Evolutionary conservation across 2,329 filamentous ascomycete genomes (phyloP), one percentile per base, ranked within the genome.

Genomic region (Dendrostoma leiphaemia): DNA sequence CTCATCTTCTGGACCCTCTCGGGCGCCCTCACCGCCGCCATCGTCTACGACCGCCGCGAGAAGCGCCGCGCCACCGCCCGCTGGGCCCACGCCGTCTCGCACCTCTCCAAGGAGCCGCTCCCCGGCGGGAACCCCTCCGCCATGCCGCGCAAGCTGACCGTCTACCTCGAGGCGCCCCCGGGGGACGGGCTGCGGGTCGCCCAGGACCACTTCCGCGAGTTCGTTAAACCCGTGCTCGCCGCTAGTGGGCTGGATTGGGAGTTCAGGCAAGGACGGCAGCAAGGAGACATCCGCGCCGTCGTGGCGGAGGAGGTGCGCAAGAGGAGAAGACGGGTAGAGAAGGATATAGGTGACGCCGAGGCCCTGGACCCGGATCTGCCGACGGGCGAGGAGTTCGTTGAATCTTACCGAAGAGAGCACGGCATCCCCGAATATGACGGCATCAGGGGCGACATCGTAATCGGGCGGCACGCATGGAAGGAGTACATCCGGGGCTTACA

Each of bases 131-230:
- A 54, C 48, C 74, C 88, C 29, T 86, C 83, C 62, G 81, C 86
- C 62, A 83, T 96, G 69, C 90, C 90, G 44, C 85, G 94, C 56
- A 91, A 88, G 66, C 77, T 99, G 60, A 93, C 91, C 34, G 82
- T 99, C 54, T 94, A 90, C 70, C 78, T 99, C 51, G 85, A 90
- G 59, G 87, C 89, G 4, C 92, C 94, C 6, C 94, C 94, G 0
- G 90, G 88, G 12, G 93, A 97, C 71, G 88, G 90, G 5, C 74
- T 97, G 51, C 83, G 91, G 53, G 74, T 83, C 38, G 90, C 92
- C n/a, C 88, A 96, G 64, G 91, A 97, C 62, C 92, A 97, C 72
- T 99, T 96, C 71, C 87, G 91, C 65, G 90, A 96, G 69, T 99
- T 97, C 67, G 83, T 97, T 40, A 97, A 97, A 77, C 94, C 94